Conservation (phyloP, 768 basidiomycete genomes). For the Amyloporia xantha region DNA sequence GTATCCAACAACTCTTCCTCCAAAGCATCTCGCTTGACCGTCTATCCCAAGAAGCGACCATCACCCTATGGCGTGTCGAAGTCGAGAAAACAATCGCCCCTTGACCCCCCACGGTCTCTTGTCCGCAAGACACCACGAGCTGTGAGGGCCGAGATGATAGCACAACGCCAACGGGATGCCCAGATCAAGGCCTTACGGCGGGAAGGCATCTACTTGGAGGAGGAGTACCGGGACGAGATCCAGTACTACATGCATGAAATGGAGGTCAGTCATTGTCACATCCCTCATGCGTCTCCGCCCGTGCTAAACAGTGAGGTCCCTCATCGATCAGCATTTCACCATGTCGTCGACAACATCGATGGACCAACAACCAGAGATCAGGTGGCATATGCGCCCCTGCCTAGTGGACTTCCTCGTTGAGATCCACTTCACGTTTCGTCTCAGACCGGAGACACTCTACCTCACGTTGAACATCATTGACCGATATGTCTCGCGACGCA, state of each 20-base stretch:
- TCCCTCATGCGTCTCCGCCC: background rate
- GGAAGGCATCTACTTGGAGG: slow-evolving; percentile 79
- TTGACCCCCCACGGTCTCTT: slow-evolving; percentile 42
- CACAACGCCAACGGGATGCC: slow-evolving; percentile 63
- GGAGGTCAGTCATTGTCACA: slow-evolving; percentile 71
- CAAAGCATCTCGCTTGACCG: slow-evolving; percentile 52
- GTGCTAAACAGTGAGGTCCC: background rate
- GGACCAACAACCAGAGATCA: slow-evolving; percentile 98
- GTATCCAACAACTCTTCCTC: slow-evolving; percentile 48
- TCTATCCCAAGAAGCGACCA: slow-evolving; percentile 82
- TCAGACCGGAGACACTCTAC: slow-evolving; percentile 97
- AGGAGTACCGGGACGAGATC: slow-evolving; percentile 94
- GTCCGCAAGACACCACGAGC: slow-evolving; percentile 62
- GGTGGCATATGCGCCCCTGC: slow-evolving; percentile 99
- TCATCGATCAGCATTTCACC: slow-evolving; percentile 57
- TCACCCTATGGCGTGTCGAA: slow-evolving; percentile 77
- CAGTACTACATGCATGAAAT: slow-evolving; percentile 92
- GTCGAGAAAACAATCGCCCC: slow-evolving; percentile 39
- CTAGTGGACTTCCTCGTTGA: slow-evolving; percentile 99
- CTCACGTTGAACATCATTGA: slow-evolving; percentile 98
- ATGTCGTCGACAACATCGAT: slow-evolving; percentile 92
- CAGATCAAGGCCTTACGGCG: slow-evolving; percentile 64
- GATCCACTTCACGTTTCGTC: slow-evolving; percentile 94
- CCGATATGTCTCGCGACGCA: slow-evolving; percentile 96
- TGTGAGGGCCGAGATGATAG: slow-evolving; percentile 49